Base-by-base conservation (phyloP, 495 filamentous ascomycete genomes). In the Penicillium lividum region DNA sequence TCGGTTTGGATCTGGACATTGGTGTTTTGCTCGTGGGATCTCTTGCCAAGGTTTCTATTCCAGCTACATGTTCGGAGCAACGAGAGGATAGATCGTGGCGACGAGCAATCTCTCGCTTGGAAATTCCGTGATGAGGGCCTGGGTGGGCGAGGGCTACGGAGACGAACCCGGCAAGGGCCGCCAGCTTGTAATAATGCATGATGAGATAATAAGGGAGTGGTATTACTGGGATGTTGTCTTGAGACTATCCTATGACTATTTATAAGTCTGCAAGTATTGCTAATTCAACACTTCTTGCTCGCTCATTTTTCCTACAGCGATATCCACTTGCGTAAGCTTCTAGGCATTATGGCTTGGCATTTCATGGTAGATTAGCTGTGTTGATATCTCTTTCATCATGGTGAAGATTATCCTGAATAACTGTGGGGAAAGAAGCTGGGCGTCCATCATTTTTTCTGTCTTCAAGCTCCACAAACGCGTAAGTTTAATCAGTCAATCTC, bases 1-100 rank as follows among this genome's bases (percentile, higher is more conserved):
- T 70, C 58, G 3, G 52, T 36, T 7, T 18, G 16, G 28, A 33
- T 8, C 18, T 30, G 27, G 4, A 50, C 15, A 7, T 28, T 50
- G 5, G 15, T 27, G 9, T 50, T 50, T 28, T 18, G 30, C 1
- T 50, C 29, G 15, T 33, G 47, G 3, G 47, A 50, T 40, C 27
- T 2, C 47, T 50, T 33, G 27, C 33, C 11, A 16, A 46, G 3
- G 43, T 18, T 48, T 13, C 33, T 36, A 11, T 36, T 47, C 44
- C 44, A 47, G 22, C 44, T 1, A 47, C 44, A 47, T 29, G 44
- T 4, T 29, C 10, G n/a, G 44, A 25, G 44, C 44, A 47, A 7
- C 44, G 44, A 4, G 16, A 27, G 8, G 44, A 47, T 47, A 47
- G 22, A 15, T 40, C 38, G 38, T 40, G 38, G 15, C 38, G 38